Base-by-base conservation (phyloP, 768 basidiomycete genomes). In the Suillus brevipes region DNA sequence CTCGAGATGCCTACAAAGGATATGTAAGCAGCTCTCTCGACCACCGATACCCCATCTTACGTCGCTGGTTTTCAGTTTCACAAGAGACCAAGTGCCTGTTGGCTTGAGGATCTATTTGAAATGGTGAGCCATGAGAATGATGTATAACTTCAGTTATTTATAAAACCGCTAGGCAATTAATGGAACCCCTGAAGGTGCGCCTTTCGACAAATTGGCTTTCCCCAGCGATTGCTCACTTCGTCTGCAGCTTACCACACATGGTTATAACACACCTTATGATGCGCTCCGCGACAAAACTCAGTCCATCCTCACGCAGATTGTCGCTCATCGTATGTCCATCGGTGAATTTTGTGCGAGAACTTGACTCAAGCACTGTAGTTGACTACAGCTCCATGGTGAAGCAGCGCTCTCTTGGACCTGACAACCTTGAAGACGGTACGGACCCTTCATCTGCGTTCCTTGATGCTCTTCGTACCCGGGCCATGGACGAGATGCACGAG, bases 1-100 rank as follows among this genome's bases (percentile, higher is more conserved):
- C 74, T 91, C 36, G 92, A 93, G 73, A 90, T 93, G 89, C 91
- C 92, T 4, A 93, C 91, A 9, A 93, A 93, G 76, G 91, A 92
- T 68, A 92, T 92, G 90, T 89, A 69, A 69, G 89, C 78, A 14
- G 31, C 40, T 37, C 45, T 55, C 25, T 69, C 92, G 92, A 73
- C 73, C 90, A 73, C 89, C 92, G 87, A 90, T 91, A 8, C 92
- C 91, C 7, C 92, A 92, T 76, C 91, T 92, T 68, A 92, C 92
- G 89, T 89, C 68, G 69, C 87, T 78, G 20, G 42, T 52, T 9
- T 55, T 13, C 66, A 90, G 90, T 69, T 94, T 90, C 76, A 93
- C 93, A 3, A 87, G 91, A 47, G 92, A 93, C 69, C 92, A 94
- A 78, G 92, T 93, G 10, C 92, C 92, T 34, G 92, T 93, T 65